phyloP scores from a whole-genome alignment of 768 basidiomycete species.

The Lanmaoa rubissima region DNA sequence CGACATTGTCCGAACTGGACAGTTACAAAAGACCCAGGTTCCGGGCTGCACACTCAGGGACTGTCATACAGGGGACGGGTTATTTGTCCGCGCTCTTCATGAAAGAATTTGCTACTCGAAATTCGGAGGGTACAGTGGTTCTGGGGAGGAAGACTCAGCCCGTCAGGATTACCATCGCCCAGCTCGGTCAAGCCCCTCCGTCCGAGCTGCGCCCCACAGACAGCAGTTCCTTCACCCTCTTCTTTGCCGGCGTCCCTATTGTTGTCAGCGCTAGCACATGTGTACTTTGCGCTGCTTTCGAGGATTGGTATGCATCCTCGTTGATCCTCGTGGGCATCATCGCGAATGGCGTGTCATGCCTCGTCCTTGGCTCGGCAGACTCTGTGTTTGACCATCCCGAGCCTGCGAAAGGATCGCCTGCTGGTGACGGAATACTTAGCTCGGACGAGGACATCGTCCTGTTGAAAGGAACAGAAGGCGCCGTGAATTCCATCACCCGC shows the following conservation, averaged over 20 bases:
- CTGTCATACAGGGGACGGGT: conserved; percentile 42
- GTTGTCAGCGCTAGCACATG: conserved; percentile 21
- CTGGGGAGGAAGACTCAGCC: conserved; percentile 10
- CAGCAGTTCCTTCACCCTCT: background rate
- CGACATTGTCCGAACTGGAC: conserved; percentile 14
- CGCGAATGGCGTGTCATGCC: conserved; percentile 28
- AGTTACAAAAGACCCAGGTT: conserved; percentile 53
- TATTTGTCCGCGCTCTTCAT: conserved; percentile 53
- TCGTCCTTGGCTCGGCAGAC: conserved; percentile 24
- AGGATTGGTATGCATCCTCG: conserved; percentile 27
- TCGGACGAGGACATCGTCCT: background rate
- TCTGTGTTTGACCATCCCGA: conserved; percentile 22
- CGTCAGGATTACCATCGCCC: conserved; percentile 9
- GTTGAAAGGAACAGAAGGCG: background rate
- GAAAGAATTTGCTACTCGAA: conserved; percentile 11
- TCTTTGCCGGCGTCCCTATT: conserved; percentile 22
- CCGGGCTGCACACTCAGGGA: conserved; percentile 69
- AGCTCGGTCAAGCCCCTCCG: conserved; percentile 9
- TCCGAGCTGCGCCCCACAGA: conserved; percentile 6
- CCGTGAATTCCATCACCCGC: background rate
- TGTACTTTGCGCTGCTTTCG: conserved; percentile 13
- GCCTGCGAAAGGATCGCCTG: conserved; percentile 25
- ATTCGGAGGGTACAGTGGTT: conserved; percentile 10
- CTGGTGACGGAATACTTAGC: conserved; percentile 29
- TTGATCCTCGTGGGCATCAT: conserved; percentile 34